These are phyloP conservation scores for Fusarium anguioides DNA, from an alignment of 2,329 filamentous ascomycete species.

Conservation along the genomic window DNA sequence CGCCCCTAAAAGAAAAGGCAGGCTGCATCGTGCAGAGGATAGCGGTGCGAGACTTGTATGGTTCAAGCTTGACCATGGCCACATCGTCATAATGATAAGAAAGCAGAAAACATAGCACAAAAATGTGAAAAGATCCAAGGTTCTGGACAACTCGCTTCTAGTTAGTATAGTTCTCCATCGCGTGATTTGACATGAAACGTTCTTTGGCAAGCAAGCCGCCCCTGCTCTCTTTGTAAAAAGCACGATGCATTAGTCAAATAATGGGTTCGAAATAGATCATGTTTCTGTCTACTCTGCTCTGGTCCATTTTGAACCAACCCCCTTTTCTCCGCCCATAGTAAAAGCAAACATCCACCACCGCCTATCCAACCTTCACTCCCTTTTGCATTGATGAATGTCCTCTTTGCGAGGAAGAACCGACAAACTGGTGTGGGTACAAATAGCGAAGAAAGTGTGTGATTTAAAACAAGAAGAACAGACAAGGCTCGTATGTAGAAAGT, in stretches of 20 bases:
- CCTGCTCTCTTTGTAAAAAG: neutral
- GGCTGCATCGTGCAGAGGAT: neutral
- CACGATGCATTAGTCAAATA: neutral
- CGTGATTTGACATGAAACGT: neutral
- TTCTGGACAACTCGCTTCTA: neutral
- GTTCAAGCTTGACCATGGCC: neutral
- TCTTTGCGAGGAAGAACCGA: constrained; percentile 3
- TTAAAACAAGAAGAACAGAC: constrained; percentile 6
- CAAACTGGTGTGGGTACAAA: constrained; percentile 8
- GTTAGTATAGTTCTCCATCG: neutral
- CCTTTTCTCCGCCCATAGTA: constrained; percentile 3
- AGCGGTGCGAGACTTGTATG: neutral
- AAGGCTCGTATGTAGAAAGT: constrained; percentile 20
- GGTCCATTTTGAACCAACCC: constrained; percentile 9
- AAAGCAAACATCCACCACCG: constrained; percentile 9
- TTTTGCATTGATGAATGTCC: constrained; percentile 1
- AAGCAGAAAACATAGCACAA: constrained; percentile 15
- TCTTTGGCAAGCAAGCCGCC: neutral
- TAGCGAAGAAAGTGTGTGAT: constrained; percentile 1
- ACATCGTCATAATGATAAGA: neutral
- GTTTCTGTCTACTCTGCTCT: constrained; percentile 31
- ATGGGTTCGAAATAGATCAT: constrained; percentile 16
- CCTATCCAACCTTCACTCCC: constrained; percentile 27
- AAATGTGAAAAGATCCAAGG: constrained; percentile 9
- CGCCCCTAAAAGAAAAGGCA: neutral